Conservation (phyloP, 179 eudicot genomes). For the Gypsophila paniculata region DNA sequence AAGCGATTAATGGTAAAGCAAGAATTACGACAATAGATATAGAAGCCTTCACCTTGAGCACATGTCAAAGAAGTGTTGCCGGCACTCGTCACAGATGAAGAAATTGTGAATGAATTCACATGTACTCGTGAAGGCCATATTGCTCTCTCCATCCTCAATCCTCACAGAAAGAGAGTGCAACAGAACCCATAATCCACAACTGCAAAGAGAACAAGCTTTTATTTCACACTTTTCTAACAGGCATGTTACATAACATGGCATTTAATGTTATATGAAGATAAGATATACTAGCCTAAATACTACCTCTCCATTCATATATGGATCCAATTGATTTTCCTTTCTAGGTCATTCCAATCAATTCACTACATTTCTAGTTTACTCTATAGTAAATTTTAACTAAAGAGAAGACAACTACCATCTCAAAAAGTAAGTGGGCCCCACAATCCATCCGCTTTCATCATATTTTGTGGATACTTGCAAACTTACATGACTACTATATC, state of each 20-base stretch:
- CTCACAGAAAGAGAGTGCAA: slow-evolving; percentile 92
- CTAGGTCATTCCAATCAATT: not conserved
- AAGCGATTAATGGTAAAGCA: not conserved
- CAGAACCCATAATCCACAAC: slow-evolving; percentile 95
- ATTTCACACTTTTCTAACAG: not conserved
- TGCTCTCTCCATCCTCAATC: slow-evolving; percentile 81
- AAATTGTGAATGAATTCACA: slow-evolving; percentile 83
- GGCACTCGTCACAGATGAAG: slow-evolving; percentile 92
- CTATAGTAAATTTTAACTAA: too few relatives aligned
- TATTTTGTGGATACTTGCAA: too few relatives aligned
- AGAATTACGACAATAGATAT: not conserved
- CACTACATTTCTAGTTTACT: not conserved
- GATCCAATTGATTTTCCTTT: too few relatives aligned
- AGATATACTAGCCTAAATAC: not conserved
- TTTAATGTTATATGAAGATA: not conserved
- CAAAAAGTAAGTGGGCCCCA: not conserved
- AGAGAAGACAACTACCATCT: not conserved
- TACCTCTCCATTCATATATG: not conserved
- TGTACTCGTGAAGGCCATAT: slow-evolving; percentile 58
- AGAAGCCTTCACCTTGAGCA: slow-evolving; percentile 64
- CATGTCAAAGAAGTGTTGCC: slow-evolving; percentile 82
- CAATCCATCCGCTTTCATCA: not conserved
- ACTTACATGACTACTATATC: too few relatives aligned
- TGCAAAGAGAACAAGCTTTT: slow-evolving; percentile 39
- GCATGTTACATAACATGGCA: not conserved